A percentile compares a stretch with the other conserved stretches of the same genome.
Conservation (phyloP, 495 filamentous ascomycete genomes). For the Cryomyces antarcticus region DNA sequence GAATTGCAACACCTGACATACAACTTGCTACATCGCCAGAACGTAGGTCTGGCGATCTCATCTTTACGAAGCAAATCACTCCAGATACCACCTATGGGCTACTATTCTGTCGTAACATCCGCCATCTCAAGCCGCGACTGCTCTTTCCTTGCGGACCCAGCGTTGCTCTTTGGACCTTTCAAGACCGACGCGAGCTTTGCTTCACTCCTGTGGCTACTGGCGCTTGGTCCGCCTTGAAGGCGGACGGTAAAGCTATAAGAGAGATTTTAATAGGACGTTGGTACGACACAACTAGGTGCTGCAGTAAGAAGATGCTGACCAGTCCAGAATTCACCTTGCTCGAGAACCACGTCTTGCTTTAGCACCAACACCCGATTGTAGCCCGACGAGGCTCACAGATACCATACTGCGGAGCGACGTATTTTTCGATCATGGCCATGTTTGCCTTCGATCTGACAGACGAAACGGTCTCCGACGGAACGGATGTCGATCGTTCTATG, state of each 20-base stretch:
- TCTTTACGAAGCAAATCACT: too few relatives aligned
- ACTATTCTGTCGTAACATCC: background rate
- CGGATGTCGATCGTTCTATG: background rate
- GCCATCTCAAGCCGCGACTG: background rate
- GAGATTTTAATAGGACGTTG: background rate
- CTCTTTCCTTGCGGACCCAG: background rate
- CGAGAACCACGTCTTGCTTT: background rate
- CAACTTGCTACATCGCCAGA: too few relatives aligned
- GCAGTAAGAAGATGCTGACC: background rate
- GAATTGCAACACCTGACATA: too few relatives aligned
- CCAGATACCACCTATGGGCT: background rate
- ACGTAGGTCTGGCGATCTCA: too few relatives aligned
- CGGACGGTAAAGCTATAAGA: constrained; percentile 22
- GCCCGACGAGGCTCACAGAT: background rate
- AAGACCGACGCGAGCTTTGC: constrained; percentile 16
- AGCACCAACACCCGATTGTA: background rate
- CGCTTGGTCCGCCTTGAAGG: constrained; percentile 26
- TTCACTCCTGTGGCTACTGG: constrained; percentile 22
- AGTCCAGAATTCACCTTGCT: background rate
- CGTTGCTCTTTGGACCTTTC: constrained; percentile 6
- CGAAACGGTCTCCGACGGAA: background rate
- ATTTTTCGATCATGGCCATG: background rate
- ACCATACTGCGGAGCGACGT: background rate
- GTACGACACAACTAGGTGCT: too few relatives aligned
- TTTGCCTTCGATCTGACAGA: constrained; percentile 3